These are phyloP conservation scores for Camellia granthamiana DNA, from an alignment of 148 eudicot genomes.

Conservation along the genomic window DNA sequence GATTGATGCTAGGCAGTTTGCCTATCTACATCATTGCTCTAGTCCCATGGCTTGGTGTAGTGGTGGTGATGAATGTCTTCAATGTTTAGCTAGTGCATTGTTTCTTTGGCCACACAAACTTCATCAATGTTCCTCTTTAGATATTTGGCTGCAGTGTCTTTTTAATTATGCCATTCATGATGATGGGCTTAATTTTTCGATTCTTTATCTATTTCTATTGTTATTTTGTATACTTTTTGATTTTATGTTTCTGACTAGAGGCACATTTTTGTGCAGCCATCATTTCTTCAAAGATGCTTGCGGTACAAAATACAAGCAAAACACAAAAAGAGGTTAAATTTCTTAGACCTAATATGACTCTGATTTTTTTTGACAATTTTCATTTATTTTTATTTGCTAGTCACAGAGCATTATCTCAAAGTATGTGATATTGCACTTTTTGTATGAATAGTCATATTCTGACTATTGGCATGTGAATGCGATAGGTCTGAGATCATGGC, in stretches of 20 bases:
- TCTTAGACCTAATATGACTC: background rate
- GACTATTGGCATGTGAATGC: background rate
- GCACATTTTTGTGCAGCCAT: conserved; percentile 58
- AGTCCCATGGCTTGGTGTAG: background rate
- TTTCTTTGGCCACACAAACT: background rate
- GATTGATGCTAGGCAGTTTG: conserved; percentile 3
- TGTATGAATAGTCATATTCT: background rate
- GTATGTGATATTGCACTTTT: background rate
- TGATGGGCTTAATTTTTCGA: background rate
- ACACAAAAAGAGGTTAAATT: conserved; percentile 57
- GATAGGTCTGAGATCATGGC: too few relatives aligned
- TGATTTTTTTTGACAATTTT: background rate
- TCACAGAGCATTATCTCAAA: background rate
- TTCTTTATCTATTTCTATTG: background rate
- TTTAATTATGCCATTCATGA: conserved; percentile 5
- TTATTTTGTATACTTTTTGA: background rate
- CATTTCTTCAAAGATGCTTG: conserved; percentile 83
- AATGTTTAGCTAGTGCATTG: background rate
- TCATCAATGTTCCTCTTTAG: background rate
- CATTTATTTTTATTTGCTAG: background rate
- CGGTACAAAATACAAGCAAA: conserved; percentile 74
- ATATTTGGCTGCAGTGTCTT: background rate
- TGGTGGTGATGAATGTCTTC: conserved; percentile 9
- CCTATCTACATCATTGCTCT: background rate
- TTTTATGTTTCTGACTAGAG: conserved; percentile 26